Percentiles rank a stretch among this genome's conserved stretches.
Conservation (phyloP, 2,329 filamentous ascomycete species). For the Epichloe gansuensis region DNA sequence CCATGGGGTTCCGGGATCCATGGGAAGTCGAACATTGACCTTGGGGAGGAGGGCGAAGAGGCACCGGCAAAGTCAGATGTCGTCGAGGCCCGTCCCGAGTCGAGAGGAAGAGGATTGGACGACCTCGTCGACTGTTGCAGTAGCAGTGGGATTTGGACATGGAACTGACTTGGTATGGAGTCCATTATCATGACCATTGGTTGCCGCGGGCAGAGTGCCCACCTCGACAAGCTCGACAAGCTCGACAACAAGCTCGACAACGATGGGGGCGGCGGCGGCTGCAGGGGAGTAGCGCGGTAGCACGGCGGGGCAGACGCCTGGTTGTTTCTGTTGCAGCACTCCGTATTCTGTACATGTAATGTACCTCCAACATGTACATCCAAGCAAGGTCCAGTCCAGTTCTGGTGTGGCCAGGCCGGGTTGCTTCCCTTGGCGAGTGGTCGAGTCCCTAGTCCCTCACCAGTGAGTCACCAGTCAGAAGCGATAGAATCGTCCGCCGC, state of each 20-base stretch:
- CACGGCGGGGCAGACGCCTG: neutral
- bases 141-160: slow-evolving; percentile 2
- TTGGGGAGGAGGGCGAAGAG: slow-evolving; percentile 1
- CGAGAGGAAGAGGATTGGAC: neutral
- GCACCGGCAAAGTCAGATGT: neutral
- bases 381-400: neutral
- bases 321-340: neutral
- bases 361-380: too few relatives aligned
- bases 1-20: slow-evolving; percentile 1
- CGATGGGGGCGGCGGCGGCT: neutral
- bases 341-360: neutral
- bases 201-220: neutral
- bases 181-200: slow-evolving; percentile 5
- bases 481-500: neutral
- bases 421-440: too few relatives aligned
- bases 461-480: neutral
- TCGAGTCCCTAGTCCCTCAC: neutral
- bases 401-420: neutral
- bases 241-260: too few relatives aligned
- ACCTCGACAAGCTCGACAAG: neutral
- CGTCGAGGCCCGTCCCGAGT: neutral
- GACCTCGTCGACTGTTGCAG: neutral
- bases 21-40: slow-evolving; percentile 5
- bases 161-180: slow-evolving; percentile 3
- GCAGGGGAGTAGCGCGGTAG: neutral